Evolutionary conservation across 345 rosid species (phyloP).

Genomic region (Mallotus nudiflorus): DNA sequence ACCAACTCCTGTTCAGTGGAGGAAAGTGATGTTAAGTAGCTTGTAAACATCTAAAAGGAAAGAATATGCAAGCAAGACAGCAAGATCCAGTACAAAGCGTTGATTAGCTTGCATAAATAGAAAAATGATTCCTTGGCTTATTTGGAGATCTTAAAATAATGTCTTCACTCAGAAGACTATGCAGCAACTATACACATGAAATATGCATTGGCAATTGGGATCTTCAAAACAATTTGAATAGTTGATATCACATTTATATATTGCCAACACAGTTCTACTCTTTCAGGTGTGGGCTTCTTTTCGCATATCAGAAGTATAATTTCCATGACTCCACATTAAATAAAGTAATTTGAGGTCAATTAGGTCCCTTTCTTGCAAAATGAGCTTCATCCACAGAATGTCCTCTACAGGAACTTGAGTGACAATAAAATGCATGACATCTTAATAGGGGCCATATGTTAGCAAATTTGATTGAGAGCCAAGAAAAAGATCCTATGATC

Average conservation of each 20-base stretch:
- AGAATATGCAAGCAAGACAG: not conserved
- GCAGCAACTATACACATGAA: not conserved
- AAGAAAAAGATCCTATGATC: not conserved
- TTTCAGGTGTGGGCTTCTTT: not conserved
- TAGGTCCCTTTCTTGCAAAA: not conserved
- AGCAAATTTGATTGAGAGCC: not conserved
- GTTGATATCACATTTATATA: too few species aligned
- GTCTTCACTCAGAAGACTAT: not conserved
- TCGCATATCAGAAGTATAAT: not conserved
- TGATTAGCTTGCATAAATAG: not conserved
- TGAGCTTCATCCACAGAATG: not conserved
- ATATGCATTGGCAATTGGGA: not conserved
- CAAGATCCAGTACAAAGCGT: not conserved
- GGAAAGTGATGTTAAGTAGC: not conserved
- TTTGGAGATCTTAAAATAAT: not conserved
- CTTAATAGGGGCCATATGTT: not conserved
- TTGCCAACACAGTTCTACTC: too few species aligned
- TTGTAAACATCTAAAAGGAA: not conserved
- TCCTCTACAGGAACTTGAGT: not conserved
- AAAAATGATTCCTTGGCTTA: not conserved
- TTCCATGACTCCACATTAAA: not conserved
- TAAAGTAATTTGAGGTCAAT: not conserved
- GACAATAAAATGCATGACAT: not conserved
- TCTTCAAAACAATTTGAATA: not conserved
- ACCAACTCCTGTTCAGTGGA: constrained; percentile 58